phyloP scores from a whole-genome alignment of 129 eudicot genomes.

The Sambucus nigra region DNA sequence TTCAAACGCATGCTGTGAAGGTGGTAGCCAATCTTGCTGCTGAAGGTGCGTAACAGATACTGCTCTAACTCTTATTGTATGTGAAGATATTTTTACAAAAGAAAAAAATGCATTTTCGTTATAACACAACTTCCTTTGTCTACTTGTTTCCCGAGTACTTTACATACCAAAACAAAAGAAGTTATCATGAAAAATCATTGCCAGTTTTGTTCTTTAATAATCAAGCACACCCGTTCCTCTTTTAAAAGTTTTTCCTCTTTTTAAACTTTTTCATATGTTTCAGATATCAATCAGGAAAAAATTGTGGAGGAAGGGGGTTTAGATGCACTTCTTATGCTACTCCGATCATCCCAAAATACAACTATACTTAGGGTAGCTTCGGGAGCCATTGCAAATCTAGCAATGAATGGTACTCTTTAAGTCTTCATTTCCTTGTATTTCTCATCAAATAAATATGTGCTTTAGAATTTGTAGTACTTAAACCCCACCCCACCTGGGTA shows the following conservation, averaged over 20 bases:
- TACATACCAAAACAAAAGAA: neutral
- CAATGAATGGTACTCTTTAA: slow-evolving; percentile 77
- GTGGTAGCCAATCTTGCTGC: slow-evolving; percentile 98
- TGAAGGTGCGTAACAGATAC: slow-evolving; percentile 47
- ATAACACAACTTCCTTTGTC: neutral
- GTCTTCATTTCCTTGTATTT: neutral
- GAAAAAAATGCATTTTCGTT: neutral
- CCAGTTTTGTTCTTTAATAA: neutral
- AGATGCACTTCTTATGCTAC: slow-evolving; percentile 76
- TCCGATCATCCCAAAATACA: slow-evolving; percentile 71
- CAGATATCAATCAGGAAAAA: slow-evolving; percentile 87
- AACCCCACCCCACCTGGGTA: too few relatives aligned
- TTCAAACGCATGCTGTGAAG: slow-evolving; percentile 91
- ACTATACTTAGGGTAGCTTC: slow-evolving; percentile 94
- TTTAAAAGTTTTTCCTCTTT: neutral
- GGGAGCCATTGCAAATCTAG: slow-evolving; percentile 96
- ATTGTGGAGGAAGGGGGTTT: slow-evolving; percentile 96
- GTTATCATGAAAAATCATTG: neutral
- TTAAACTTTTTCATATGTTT: neutral
- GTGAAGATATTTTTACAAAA: neutral
- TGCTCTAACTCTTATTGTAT: neutral
- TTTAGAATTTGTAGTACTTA: neutral
- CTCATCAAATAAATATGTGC: neutral
- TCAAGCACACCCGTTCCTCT: neutral
- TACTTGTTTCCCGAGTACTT: too few relatives aligned